Base-by-base conservation (phyloP, 2,329 filamentous ascomycete species). In the Stromatinia cepivora region DNA sequence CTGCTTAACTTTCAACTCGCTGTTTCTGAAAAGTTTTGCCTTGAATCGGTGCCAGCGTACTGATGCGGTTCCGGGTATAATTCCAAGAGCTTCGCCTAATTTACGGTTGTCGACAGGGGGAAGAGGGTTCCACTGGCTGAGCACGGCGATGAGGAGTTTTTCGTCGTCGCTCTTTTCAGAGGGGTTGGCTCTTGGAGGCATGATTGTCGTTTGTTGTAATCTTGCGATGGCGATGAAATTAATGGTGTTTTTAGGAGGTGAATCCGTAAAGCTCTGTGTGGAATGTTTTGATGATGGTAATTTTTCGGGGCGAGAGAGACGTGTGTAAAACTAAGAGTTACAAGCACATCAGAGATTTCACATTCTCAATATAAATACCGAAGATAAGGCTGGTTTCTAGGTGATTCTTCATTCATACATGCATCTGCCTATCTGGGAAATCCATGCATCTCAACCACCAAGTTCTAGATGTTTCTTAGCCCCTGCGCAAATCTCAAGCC, bases 41-140 rank as follows among this genome's bases (percentile, higher is more conserved):
- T 52, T 64, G 48, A 52, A 39, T 64, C 46, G 48, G 36, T 17
- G 11, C 61, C 46, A 64, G 10, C 61, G 61, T 20, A 52, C 31
- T 22, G 1, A 1, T 8, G 46, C 46, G 6, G 46, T 28, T 53
- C n/a, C 61, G 6, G 46, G 5, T 17, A 22, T 42, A 5, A 52
- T 28, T 25, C 46, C 46, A 2, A 64, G 61, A 13, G 25, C 5
- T 22, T 15, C 34, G 17, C 46, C 46, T 0, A 52, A n/a, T 52
- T 22, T 64, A 0, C 13, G n/a, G 6, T 64, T 22, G 10, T 64
- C 34, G 31, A 64, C 10, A 1, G 46, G 4, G 7, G 46, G 46
- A 11, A 52, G n/a, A 28, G 61, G 46, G 28, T 64, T 4, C 61
- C 34, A 64, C 7, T 28, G 61, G 2, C n/a, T 64, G 15, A 64